phyloP scores from a whole-genome alignment of 2,329 filamentous ascomycete genomes.

The Hymenoscyphus infarciens region DNA sequence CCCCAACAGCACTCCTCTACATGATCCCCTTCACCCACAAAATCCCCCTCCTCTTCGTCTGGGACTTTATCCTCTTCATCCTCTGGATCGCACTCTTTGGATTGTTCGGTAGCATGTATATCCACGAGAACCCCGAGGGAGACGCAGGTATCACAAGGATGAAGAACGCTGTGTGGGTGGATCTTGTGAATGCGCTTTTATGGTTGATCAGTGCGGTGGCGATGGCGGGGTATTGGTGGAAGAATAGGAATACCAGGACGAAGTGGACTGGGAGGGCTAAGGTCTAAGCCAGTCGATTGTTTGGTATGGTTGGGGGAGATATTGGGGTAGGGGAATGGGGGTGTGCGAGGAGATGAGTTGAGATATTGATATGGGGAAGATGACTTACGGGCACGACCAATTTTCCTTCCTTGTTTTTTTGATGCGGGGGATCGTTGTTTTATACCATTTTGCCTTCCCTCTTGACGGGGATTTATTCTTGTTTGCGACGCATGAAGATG shows the following conservation, averaged over 20 bases:
- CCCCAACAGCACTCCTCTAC: constrained; percentile 62
- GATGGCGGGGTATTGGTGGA: constrained; percentile 56
- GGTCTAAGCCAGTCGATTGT: too few species aligned
- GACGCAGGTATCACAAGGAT: constrained; percentile 66
- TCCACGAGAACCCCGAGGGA: constrained; percentile 62
- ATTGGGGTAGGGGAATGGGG: not conserved
- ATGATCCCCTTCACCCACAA: constrained; percentile 58
- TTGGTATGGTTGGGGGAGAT: not conserved
- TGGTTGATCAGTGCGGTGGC: constrained; percentile 66
- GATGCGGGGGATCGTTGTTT: too few species aligned
- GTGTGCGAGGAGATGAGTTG: too few species aligned
- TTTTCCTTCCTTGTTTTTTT: too few species aligned
- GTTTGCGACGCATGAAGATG: too few species aligned
- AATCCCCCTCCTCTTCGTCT: constrained; percentile 55
- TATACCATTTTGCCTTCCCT: too few species aligned
- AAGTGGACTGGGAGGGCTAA: constrained; percentile 58
- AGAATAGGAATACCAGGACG: constrained; percentile 48
- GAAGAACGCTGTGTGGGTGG: constrained; percentile 84
- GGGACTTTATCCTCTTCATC: constrained; percentile 70
- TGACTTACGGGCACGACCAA: too few species aligned
- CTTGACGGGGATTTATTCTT: too few species aligned
- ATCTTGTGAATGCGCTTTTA: constrained; percentile 68
- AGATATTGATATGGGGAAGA: too few species aligned
- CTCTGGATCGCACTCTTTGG: constrained; percentile 82
- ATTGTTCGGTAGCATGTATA: constrained; percentile 77